These are phyloP conservation scores for Flaveria robusta DNA, from an alignment of 129 eudicot genomes.

Conservation along the genomic window DNA sequence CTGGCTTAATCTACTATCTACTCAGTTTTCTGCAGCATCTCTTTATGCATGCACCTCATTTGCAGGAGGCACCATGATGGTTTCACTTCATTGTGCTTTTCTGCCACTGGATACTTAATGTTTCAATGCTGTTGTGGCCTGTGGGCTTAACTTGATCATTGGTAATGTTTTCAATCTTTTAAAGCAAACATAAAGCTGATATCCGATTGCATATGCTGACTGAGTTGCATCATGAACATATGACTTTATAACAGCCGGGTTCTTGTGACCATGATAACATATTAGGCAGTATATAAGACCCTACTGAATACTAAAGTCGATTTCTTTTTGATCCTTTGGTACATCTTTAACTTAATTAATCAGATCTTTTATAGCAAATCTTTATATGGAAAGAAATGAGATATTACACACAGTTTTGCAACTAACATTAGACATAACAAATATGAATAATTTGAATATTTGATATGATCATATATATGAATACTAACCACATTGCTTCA, in stretches of 20 bases:
- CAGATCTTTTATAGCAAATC: not conserved
- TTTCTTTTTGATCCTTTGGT: conserved; percentile 11
- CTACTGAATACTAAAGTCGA: conserved; percentile 11
- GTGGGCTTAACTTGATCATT: conserved; percentile 19
- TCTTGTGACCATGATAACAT: not conserved
- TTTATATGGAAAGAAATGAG: not conserved
- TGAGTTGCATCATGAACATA: conserved; percentile 17
- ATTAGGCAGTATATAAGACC: conserved; percentile 2
- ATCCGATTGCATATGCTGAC: not conserved
- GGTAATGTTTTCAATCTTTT: conserved; percentile 7
- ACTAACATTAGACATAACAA: conserved; percentile 7
- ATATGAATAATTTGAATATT: conserved; percentile 12
- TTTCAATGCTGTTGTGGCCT: conserved; percentile 22
- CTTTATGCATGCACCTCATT: conserved; percentile 66
- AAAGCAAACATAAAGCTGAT: conserved; percentile 5
- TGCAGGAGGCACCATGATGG: conserved; percentile 47
- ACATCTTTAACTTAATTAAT: conserved; percentile 10
- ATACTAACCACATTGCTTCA: not conserved
- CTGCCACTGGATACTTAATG: conserved; percentile 22
- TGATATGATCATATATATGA: not conserved
- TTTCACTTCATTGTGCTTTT: conserved; percentile 21
- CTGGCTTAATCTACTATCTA: not conserved
- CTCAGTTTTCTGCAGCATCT: conserved; percentile 47
- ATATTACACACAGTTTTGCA: conserved; percentile 22
- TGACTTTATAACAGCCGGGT: conserved; percentile 17